phyloP scores from a whole-genome alignment of 2,329 filamentous ascomycete genomes.

The Microcyclosporella mali region DNA sequence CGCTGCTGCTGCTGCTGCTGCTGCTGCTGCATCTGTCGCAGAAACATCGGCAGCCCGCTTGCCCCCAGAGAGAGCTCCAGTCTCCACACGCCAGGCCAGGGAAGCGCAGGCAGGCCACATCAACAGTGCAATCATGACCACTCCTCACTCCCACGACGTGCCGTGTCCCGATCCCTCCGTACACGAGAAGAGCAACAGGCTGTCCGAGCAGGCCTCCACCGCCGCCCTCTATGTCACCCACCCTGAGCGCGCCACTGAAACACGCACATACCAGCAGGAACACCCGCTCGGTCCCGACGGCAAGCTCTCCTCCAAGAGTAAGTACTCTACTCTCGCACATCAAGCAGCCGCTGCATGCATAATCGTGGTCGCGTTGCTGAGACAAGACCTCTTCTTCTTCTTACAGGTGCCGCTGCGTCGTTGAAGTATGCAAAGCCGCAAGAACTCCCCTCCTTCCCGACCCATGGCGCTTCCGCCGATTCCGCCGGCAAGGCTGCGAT shows the following conservation, averaged over 20 bases:
- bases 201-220: conserved; percentile 51
- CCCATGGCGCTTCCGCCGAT: conserved; percentile 63
- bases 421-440: conserved; percentile 67
- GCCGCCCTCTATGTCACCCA: conserved; percentile 54
- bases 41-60: too few relatives aligned
- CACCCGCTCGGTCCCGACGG: conserved; percentile 46
- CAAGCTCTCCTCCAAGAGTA: conserved; percentile 54
- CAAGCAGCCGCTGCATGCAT: too few relatives aligned
- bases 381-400: neutral
- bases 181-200: conserved; percentile 35
- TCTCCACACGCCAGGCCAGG: too few relatives aligned
- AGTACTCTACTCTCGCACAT: conserved; percentile 22
- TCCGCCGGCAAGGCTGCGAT: conserved; percentile 56
- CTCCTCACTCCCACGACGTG: conserved; percentile 7
- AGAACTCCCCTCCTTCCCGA: conserved; percentile 69
- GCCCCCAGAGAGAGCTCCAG: too few relatives aligned
- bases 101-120: neutral
- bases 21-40: too few relatives aligned
- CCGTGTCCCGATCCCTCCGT: conserved; percentile 42
- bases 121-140: conserved; percentile 15
- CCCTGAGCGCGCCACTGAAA: conserved; percentile 23
- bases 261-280: conserved; percentile 23
- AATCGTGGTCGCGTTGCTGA: neutral
- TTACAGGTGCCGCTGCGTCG: conserved; percentile 52
- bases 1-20: too few relatives aligned